Conservation (phyloP, 495 filamentous ascomycete genomes). For the Chaetomium fimeti region DNA sequence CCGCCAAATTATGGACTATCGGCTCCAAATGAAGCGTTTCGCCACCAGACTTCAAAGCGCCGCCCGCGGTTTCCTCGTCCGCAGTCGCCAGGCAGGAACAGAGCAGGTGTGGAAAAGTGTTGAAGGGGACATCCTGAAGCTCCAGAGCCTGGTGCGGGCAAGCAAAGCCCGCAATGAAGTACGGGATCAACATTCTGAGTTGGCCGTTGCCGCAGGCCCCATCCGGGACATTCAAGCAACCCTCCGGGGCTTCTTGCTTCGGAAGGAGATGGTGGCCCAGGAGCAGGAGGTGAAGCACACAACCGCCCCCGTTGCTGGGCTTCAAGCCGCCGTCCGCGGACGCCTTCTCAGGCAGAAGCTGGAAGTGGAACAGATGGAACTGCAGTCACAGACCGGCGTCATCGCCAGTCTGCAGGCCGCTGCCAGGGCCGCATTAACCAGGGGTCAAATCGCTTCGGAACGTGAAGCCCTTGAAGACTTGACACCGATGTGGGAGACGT, state of each 20-base stretch:
- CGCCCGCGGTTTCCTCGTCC: conserved; percentile 73
- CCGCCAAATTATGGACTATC: conserved; percentile 73
- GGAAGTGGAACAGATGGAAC: conserved; percentile 25
- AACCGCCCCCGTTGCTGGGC: conserved; percentile 45
- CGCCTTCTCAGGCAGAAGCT: conserved; percentile 46
- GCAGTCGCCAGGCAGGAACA: conserved; percentile 59
- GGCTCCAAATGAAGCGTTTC: conserved; percentile 74
- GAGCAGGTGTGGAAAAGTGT: conserved; percentile 68
- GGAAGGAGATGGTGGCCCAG: conserved; percentile 52
- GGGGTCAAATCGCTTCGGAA: conserved; percentile 39
- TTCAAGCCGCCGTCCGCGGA: conserved; percentile 57
- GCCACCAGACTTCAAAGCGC: conserved; percentile 74
- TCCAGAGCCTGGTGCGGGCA: conserved; percentile 85
- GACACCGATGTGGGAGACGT: conserved; percentile 43
- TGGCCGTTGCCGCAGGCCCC: conserved; percentile 56
- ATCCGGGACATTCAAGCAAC: conserved; percentile 70
- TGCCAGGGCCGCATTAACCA: conserved; percentile 39
- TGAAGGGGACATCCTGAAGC: conserved; percentile 65
- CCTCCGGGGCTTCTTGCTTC: conserved; percentile 58
- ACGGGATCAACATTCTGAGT: conserved; percentile 59
- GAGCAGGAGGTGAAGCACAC: conserved; percentile 51
- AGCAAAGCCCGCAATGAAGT: conserved; percentile 69
- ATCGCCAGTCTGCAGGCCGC: conserved; percentile 36
- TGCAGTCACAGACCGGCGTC: conserved; percentile 10
- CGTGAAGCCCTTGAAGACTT: conserved; percentile 43